These are phyloP conservation scores for Combretum micranthum DNA, from an alignment of 345 rosid genomes.

Conservation along the genomic window DNA sequence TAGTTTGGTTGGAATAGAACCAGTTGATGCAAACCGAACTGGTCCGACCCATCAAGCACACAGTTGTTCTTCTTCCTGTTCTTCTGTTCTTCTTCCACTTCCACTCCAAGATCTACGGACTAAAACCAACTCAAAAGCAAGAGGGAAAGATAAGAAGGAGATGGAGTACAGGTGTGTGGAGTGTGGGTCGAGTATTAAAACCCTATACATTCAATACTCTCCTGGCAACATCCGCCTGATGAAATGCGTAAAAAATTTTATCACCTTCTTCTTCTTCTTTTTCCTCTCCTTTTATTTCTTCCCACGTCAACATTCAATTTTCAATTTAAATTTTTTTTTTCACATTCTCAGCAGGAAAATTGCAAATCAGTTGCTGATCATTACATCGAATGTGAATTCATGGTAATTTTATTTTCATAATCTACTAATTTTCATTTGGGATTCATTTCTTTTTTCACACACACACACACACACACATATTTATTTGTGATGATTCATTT, in stretches of 20 bases:
- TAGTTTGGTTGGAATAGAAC: too few relatives aligned
- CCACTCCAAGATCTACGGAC: neutral
- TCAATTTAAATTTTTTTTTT: neutral
- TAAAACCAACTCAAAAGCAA: too few relatives aligned
- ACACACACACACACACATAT: too few relatives aligned
- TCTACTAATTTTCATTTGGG: neutral
- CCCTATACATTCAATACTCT: slow-evolving; percentile 63
- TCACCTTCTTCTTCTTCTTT: neutral
- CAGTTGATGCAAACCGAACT: too few relatives aligned
- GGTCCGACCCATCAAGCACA: too few relatives aligned
- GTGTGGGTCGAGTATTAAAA: slow-evolving; percentile 50
- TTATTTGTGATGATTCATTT: too few relatives aligned
- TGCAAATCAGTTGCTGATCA: slow-evolving; percentile 70
- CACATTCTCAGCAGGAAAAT: slow-evolving; percentile 29
- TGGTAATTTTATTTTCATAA: slow-evolving; percentile 29
- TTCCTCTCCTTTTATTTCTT: neutral
- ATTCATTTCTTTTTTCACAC: too few relatives aligned
- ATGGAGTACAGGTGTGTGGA: slow-evolving; percentile 52
- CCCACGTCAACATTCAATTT: neutral
- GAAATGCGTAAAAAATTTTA: slow-evolving; percentile 73
- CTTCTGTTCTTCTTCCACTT: neutral
- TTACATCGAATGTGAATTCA: slow-evolving; percentile 72
- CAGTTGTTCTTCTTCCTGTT: too few relatives aligned
- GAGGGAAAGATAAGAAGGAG: neutral
- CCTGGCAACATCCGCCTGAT: slow-evolving; percentile 66